These are phyloP conservation scores for Neolecta irregularis DNA, from an alignment of 1,139 yeast genomes.

Conservation along the genomic window DNA sequence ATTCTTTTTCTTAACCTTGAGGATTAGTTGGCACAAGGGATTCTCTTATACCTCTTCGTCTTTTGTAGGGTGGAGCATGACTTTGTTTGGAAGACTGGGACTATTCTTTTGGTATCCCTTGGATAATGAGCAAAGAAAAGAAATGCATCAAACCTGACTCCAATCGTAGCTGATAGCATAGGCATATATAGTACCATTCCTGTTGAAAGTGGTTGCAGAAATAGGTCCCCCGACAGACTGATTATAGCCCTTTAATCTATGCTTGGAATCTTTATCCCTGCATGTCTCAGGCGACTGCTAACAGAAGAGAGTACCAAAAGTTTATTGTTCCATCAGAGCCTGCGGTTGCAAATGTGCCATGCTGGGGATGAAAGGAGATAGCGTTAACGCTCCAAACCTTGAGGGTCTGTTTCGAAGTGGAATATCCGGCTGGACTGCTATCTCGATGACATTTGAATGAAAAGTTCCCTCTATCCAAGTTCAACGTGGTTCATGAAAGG, in stretches of 20 bases:
- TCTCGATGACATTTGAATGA: slow-evolving; percentile 88
- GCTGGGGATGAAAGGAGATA: slow-evolving; percentile 72
- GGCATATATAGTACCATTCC: slow-evolving; percentile 73
- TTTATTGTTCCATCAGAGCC: slow-evolving; percentile 91
- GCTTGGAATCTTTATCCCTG: slow-evolving; percentile 71
- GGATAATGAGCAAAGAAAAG: not conserved
- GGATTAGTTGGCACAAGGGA: slow-evolving; percentile 21
- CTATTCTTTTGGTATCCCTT: slow-evolving; percentile 61
- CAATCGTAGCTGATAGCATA: slow-evolving; percentile 91
- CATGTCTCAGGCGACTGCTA: not conserved
- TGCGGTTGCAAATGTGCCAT: slow-evolving; percentile 85
- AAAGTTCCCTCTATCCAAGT: slow-evolving; percentile 31
- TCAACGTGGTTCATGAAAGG: slow-evolving; percentile 19
- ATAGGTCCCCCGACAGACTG: slow-evolving; percentile 50
- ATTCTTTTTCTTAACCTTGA: too few relatives aligned
- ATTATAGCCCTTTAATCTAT: slow-evolving; percentile 71
- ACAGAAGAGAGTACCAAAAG: slow-evolving; percentile 42
- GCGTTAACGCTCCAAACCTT: slow-evolving; percentile 67
- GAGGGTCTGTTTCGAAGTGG: slow-evolving; percentile 1
- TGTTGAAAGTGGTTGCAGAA: slow-evolving; percentile 65
- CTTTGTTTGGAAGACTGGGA: slow-evolving; percentile 56
- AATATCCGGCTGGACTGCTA: slow-evolving; percentile 21
- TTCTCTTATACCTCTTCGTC: slow-evolving; percentile 81
- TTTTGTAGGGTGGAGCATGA: slow-evolving; percentile 69
- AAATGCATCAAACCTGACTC: slow-evolving; percentile 36